phyloP scores from a whole-genome alignment of 257 asterid species.

The Oldenlandia corymbosa region DNA sequence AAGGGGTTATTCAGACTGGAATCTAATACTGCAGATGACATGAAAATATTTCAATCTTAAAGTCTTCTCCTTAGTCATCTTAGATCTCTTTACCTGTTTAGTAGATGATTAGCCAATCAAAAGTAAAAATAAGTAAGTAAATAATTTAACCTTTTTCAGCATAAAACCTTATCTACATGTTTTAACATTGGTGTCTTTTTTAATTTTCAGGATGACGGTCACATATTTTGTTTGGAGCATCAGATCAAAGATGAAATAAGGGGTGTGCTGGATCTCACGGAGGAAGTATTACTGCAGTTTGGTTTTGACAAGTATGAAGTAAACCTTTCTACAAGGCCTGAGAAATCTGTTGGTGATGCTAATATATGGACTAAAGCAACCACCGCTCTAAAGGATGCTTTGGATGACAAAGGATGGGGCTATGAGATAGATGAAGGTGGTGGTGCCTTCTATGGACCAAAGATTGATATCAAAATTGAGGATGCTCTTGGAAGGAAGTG shows the following conservation, averaged over 20 bases:
- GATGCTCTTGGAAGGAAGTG: slow-evolving; percentile 98
- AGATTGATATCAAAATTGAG: slow-evolving; percentile 93
- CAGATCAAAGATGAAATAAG: slow-evolving; percentile 89
- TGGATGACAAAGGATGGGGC: slow-evolving; percentile 83
- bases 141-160: neutral
- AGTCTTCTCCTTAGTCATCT: neutral
- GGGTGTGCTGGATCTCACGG: slow-evolving; percentile 90
- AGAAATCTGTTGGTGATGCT: slow-evolving; percentile 75
- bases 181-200: neutral
- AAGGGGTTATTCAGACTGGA: neutral
- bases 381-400: slow-evolving; percentile 73
- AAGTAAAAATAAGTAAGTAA: neutral
- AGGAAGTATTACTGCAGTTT: slow-evolving; percentile 79
- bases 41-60: too few relatives aligned
- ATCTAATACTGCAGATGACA: too few relatives aligned
- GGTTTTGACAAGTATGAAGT: slow-evolving; percentile 88
- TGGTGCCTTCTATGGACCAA: slow-evolving; percentile 98
- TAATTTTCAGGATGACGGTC: slow-evolving; percentile 87
- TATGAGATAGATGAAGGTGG: slow-evolving; percentile 92
- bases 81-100: neutral
- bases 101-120: neutral
- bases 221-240: slow-evolving; percentile 86
- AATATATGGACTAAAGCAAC: slow-evolving; percentile 93
- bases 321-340: slow-evolving; percentile 96
- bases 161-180: neutral